These are phyloP conservation scores for Coemansia sp. DNA, from an alignment of 192 early-diverging fungal species.

Conservation along the genomic window DNA sequence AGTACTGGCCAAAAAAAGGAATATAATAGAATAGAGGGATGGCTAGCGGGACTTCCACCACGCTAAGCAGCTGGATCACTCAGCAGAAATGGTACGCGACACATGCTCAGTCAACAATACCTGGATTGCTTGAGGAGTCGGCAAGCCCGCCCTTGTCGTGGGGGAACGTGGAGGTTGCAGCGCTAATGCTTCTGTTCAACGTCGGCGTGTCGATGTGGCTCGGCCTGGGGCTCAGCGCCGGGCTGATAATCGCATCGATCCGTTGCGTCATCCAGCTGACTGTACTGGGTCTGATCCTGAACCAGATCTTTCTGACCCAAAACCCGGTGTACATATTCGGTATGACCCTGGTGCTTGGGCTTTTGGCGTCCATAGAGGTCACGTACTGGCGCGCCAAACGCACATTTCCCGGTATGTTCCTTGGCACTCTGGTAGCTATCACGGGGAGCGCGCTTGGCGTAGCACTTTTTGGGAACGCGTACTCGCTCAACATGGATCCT, in stretches of 20 bases:
- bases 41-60: neutral
- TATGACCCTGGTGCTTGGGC: conserved; percentile 60
- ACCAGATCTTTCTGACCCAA: conserved; percentile 65
- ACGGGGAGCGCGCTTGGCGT: conserved; percentile 20
- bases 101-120: no score
- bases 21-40: neutral
- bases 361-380: conserved; percentile 67
- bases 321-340: conserved; percentile 62
- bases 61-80: conserved; percentile 6
- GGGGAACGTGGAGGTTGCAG: conserved; percentile 66
- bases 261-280: conserved; percentile 79
- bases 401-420: conserved; percentile 73
- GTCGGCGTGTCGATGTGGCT: conserved; percentile 62
- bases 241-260: conserved; percentile 65
- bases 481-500: conserved; percentile 68
- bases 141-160: conserved; percentile 16
- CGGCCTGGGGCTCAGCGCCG: conserved; percentile 65
- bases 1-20: neutral
- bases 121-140: neutral
- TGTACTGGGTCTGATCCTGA: conserved; percentile 66
- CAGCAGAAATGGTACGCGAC: conserved; percentile 24
- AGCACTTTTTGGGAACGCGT: conserved; percentile 41
- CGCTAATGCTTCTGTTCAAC: conserved; percentile 61
- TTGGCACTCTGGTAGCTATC: conserved; percentile 52
- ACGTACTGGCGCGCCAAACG: conserved; percentile 69